A percentile compares a stretch with the other conserved stretches of the same genome.
phyloP scores from a whole-genome alignment of 1,284 basidiomycete genomes.

The Fistulina hepatica region DNA sequence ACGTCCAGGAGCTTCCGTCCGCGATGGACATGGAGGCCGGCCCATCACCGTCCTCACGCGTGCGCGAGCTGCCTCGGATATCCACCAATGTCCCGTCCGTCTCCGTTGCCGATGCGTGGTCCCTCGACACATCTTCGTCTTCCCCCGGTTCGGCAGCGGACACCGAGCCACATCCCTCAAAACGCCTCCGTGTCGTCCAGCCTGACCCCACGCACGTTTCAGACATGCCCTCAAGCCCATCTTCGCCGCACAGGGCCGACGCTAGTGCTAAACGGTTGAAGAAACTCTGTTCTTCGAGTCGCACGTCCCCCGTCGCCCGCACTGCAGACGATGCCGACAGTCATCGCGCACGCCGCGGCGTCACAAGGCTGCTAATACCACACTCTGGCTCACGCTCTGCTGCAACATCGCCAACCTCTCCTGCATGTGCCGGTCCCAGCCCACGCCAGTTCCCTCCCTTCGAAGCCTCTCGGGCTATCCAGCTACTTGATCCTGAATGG shows the following conservation, averaged over 20 bases:
- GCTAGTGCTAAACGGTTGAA: constrained; percentile 14
- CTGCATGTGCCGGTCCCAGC: constrained; percentile 21
- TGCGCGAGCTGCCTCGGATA: constrained; percentile 15
- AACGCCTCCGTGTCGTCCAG: constrained; percentile 32
- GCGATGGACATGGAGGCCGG: constrained; percentile 18
- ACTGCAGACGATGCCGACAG: constrained; percentile 34
- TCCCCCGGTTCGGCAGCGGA: constrained; percentile 25
- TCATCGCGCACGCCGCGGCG: too few relatives aligned
- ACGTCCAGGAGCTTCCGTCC: constrained; percentile 23
- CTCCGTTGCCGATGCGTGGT: constrained; percentile 22
- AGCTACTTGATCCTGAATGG: constrained; percentile 42
- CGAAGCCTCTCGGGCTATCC: constrained; percentile 20
- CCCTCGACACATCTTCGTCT: constrained; percentile 23
- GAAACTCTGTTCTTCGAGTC: too few relatives aligned
- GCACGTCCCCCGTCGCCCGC: constrained; percentile 25
- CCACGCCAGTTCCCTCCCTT: constrained; percentile 22
- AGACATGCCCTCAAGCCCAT: constrained; percentile 14
- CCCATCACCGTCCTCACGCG: constrained; percentile 12
- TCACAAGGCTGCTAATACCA: too few relatives aligned
- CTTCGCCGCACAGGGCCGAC: constrained; percentile 15
- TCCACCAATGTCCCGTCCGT: constrained; percentile 26
- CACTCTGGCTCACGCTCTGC: too few relatives aligned
- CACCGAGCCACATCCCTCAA: constrained; percentile 18
- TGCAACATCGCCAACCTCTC: constrained; percentile 41
- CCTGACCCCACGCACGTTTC: constrained; percentile 18